Conservation (phyloP, 352 stramenopile genomes). For the Pythium plurisporium region DNA sequence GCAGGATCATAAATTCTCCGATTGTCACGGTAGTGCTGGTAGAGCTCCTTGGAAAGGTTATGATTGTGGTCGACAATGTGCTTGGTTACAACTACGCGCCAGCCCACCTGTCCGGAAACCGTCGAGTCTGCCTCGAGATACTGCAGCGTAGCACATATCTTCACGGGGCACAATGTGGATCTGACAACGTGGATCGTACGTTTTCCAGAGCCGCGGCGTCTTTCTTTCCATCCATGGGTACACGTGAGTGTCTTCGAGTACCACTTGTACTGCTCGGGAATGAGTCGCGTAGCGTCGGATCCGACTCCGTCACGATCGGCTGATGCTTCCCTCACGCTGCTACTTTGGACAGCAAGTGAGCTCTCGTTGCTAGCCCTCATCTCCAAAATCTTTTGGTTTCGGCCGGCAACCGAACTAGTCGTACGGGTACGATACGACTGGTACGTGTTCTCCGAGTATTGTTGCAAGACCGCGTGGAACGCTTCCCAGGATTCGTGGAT, state of each 20-base stretch:
- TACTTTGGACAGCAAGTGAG: not conserved
- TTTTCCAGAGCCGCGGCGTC: constrained; percentile 59
- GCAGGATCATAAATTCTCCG: constrained; percentile 74
- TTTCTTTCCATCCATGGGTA: constrained; percentile 81
- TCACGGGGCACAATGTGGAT: constrained; percentile 65
- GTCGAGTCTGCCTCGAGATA: constrained; percentile 18
- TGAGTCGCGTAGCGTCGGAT: constrained; percentile 26
- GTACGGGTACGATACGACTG: constrained; percentile 75
- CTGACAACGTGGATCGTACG: constrained; percentile 55
- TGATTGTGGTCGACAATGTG: constrained; percentile 78
- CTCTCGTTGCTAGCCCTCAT: constrained; percentile 17
- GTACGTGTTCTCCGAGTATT: constrained; percentile 63
- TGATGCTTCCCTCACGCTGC: not conserved
- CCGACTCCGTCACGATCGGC: not conserved
- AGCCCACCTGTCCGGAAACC: constrained; percentile 17
- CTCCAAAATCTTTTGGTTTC: constrained; percentile 67
- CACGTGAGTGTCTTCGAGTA: constrained; percentile 81
- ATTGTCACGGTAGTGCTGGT: constrained; percentile 75
- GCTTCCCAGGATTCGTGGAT: constrained; percentile 65
- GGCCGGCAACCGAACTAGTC: constrained; percentile 58
- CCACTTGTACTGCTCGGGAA: constrained; percentile 69
- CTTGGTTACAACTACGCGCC: constrained; percentile 73
- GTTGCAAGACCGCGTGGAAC: constrained; percentile 52
- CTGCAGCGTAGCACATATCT: constrained; percentile 76
- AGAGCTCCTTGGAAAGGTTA: constrained; percentile 69